phyloP scores from a whole-genome alignment of 345 rosid genomes.

The Arabidopsis suecica region DNA sequence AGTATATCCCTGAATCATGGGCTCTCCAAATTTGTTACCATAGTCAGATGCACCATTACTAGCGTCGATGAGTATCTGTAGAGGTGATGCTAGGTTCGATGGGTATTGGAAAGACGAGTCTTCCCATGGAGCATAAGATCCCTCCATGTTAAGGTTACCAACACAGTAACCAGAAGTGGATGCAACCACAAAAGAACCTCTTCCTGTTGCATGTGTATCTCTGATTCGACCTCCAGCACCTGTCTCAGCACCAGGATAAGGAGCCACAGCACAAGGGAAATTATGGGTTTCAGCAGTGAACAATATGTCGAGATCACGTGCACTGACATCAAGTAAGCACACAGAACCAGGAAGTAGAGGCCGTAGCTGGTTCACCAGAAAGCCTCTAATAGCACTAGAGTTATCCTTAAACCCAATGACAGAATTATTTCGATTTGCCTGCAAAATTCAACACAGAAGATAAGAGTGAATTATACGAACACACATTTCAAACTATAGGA shows the following conservation, averaged over 20 bases:
- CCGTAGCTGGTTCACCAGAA: conserved; percentile 68
- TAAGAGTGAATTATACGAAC: neutral
- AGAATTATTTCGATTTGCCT: conserved; percentile 79
- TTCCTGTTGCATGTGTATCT: conserved; percentile 98
- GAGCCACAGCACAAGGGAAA: conserved; percentile 98
- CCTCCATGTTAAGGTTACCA: conserved; percentile 81
- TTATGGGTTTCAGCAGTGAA: conserved; percentile 98
- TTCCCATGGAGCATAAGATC: conserved; percentile 93
- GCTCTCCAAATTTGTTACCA: conserved; percentile 96
- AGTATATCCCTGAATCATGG: conserved; percentile 89
- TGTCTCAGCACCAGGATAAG: conserved; percentile 97
- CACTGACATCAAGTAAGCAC: conserved; percentile 56
- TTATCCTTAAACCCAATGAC: conserved; percentile 95
- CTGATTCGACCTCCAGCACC: conserved; percentile 98
- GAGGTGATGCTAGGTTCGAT: conserved; percentile 80
- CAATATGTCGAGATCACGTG: conserved; percentile 73
- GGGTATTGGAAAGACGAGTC: conserved; percentile 79
- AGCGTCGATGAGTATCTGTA: conserved; percentile 86
- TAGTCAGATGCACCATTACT: conserved; percentile 98
- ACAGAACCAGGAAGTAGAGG: conserved; percentile 75
- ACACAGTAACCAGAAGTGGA: conserved; percentile 89
- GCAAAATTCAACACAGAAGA: conserved; percentile 33
- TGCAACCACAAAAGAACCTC: conserved; percentile 89
- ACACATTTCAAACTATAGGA: neutral
- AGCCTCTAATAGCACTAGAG: conserved; percentile 93